These are phyloP conservation scores for Neophaeococcomyces aloes DNA, from an alignment of 2,329 filamentous ascomycete species.

Conservation along the genomic window DNA sequence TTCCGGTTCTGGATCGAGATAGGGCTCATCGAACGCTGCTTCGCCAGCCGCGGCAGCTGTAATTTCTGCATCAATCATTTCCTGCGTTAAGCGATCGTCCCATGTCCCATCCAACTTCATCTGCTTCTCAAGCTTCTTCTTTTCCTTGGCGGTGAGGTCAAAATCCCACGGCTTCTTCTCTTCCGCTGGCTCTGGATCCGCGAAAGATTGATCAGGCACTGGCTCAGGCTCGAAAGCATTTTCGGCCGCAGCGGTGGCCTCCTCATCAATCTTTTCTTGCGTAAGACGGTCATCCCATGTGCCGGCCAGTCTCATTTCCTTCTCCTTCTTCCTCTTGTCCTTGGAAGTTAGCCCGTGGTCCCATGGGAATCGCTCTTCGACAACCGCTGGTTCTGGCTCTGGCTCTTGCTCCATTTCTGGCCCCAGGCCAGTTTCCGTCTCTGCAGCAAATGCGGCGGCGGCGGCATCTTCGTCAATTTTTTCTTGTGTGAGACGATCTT, in stretches of 20 bases:
- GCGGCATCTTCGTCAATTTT: conserved; percentile 8
- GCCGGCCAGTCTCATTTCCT: conserved; percentile 16
- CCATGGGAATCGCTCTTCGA: conserved; percentile 23
- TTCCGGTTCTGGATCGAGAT: conserved; percentile 12
- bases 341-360: conserved; percentile 23
- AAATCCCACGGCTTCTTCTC: conserved; percentile 3
- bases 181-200: conserved; percentile 4
- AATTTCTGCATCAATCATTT: conserved; percentile 11
- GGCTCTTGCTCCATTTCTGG: conserved; percentile 21
- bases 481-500: conserved; percentile 12
- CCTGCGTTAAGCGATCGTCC: conserved; percentile 6
- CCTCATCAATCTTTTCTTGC: conserved; percentile 6
- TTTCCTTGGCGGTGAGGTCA: conserved; percentile 15
- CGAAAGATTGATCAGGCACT: conserved; percentile 4
- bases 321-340: conserved; percentile 25
- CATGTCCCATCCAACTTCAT: conserved; percentile 12
- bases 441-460: conserved; percentile 7
- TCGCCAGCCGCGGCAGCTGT: conserved; percentile 13
- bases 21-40: too few species aligned
- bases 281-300: conserved; percentile 16
- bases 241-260: background rate
- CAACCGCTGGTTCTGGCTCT: conserved; percentile 11
- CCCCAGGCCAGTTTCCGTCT: conserved; percentile 17
- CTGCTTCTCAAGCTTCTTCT: conserved; percentile 29
- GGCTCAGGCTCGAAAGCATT: background rate